phyloP scores from a whole-genome alignment of 2,329 filamentous ascomycete species.

The Zopfia rhizophila region DNA sequence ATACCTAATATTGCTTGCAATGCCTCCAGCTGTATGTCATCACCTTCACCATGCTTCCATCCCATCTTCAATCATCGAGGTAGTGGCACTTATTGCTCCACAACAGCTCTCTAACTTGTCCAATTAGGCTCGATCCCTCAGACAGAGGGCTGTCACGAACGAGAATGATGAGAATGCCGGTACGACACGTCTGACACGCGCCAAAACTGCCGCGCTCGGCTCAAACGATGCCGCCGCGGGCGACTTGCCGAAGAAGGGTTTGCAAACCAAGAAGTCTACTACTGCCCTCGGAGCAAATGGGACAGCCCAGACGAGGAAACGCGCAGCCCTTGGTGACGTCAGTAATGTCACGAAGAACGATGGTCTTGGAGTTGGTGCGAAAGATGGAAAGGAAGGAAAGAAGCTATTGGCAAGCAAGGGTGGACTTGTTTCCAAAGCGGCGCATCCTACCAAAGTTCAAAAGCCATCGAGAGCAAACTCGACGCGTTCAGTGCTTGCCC shows the following conservation, averaged over 20 bases:
- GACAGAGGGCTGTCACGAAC: slow-evolving; percentile 81
- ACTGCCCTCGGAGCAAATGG: slow-evolving; percentile 49
- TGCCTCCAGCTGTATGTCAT: slow-evolving; percentile 66
- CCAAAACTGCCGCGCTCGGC: slow-evolving; percentile 81
- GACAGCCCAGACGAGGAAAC: slow-evolving; percentile 69
- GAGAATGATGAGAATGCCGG: slow-evolving; percentile 92
- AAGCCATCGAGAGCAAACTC: slow-evolving; percentile 72
- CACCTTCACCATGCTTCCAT: slow-evolving; percentile 19
- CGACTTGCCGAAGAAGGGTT: slow-evolving; percentile 65
- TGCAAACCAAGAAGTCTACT: slow-evolving; percentile 57
- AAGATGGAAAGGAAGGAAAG: slow-evolving; percentile 71
- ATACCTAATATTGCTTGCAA: slow-evolving; percentile 57
- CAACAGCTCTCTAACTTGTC: slow-evolving; percentile 52
- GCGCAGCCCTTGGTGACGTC: slow-evolving; percentile 88
- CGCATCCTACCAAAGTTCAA: slow-evolving; percentile 82
- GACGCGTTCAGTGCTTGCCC: slow-evolving; percentile 69
- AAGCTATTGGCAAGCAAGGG: slow-evolving; percentile 70
- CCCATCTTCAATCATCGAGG: slow-evolving; percentile 16
- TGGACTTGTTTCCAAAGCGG: slow-evolving; percentile 79
- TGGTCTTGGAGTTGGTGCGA: slow-evolving; percentile 47
- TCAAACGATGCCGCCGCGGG: slow-evolving; percentile 61
- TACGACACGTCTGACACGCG: slow-evolving; percentile 88
- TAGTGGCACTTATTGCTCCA: slow-evolving; percentile 31
- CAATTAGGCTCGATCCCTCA: slow-evolving; percentile 72
- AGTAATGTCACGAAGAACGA: slow-evolving; percentile 92